Base-by-base conservation (phyloP, 192 early-diverging fungal genomes). In the Dissophora globulifera region DNA sequence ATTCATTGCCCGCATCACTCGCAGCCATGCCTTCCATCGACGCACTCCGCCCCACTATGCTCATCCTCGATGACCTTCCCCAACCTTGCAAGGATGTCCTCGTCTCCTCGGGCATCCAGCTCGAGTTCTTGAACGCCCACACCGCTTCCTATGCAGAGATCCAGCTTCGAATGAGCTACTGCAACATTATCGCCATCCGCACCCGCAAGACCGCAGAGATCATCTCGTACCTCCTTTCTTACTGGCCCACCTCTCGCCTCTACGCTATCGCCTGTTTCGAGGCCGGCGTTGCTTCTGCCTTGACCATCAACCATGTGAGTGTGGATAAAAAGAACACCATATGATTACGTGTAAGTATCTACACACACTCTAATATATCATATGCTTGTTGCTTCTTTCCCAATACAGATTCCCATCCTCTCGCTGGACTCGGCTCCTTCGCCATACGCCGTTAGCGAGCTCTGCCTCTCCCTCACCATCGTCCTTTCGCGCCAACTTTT, bases 261-360 rank as follows among this genome's bases (percentile, higher is more conserved):
- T 64, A 76, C 22, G 72, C 72, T 15, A 76, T 76, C 30, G 72
- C 64, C 17, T 76, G 72, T 58, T 76, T 76, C n/a, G 72, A 76
- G 31, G 63, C 41, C 20, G 72, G 72, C 35, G 72, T 76, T 33
- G 72, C 72, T 47, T 76, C 72, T 16, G 72, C 72, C 29, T 35
- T 76, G 27, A 76, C 72, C 19, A 76, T 76, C 52, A 66, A 49
- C 13, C 72, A 76, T 76, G 72, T 46, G 64, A 63, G 58, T 62
- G 0, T 19, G 23, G 49, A n/a, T n/a, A n/a, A n/a, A n/a, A n/a
- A n/a, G n/a, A 12, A n/a, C 48, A 49, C 30, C 22, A 17, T 46
- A 6, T 53, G n/a, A 27, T 17, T 35, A 26, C 16, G 7, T 35
- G 13, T 65, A 10, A 6, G 4, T 45, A n/a, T 10, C 43, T 17